Conservation (phyloP, 805 yeast species). For the Candida sphagnicola region DNA sequence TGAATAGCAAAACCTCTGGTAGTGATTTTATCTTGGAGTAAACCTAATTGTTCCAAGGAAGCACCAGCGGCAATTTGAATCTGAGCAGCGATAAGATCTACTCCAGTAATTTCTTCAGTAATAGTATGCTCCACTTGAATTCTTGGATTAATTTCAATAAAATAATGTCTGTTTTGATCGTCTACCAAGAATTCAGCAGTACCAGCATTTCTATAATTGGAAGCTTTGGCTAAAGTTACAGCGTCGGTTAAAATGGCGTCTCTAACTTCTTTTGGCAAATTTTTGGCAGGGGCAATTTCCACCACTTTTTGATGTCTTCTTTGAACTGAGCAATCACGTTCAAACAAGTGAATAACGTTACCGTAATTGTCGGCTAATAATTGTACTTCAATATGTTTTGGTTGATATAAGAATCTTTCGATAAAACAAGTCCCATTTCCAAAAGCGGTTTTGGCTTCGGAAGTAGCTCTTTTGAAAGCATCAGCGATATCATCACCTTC, state of each 20-base stretch:
- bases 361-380: conserved; percentile 91
- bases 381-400: conserved; percentile 98
- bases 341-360: conserved; percentile 91
- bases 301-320: conserved; percentile 99
- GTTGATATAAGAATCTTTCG: conserved; percentile 90
- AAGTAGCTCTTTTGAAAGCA: conserved; percentile 88
- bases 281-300: conserved; percentile 96
- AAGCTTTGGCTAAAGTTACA: conserved; percentile 81
- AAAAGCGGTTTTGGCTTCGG: conserved; percentile 93
- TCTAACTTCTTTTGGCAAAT: conserved; percentile 75
- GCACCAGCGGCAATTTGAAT: conserved; percentile 99
- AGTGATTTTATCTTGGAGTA: conserved; percentile 90
- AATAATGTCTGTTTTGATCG: conserved; percentile 89
- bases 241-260: conserved; percentile 94
- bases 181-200: conserved; percentile 98
- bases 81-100: conserved; percentile 96
- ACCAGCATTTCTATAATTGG: conserved; percentile 95
- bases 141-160: conserved; percentile 97
- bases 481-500: conserved; percentile 92
- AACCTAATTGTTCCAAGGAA: conserved; percentile 82
- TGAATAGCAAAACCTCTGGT: conserved; percentile 98
- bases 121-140: conserved; percentile 98
- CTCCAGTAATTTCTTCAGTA: conserved; percentile 98
- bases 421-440: conserved; percentile 98
- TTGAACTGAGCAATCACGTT: conserved; percentile 99